Evolutionary conservation across 495 filamentous ascomycete genomes (phyloP), one percentile per base, ranked within the genome.

Genomic region (Penicillium goetzii): DNA sequence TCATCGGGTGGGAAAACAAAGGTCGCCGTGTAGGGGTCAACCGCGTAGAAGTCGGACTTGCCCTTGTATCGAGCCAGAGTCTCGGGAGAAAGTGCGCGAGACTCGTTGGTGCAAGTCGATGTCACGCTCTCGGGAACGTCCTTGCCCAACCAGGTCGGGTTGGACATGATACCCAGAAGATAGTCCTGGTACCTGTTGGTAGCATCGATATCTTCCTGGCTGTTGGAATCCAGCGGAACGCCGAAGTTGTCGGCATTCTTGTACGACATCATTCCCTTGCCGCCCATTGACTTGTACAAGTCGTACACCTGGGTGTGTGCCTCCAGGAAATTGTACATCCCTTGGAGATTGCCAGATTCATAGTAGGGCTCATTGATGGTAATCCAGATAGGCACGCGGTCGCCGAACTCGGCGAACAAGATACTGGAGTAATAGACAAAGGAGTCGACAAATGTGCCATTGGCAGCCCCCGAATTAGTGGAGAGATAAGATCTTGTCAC

Each of bases 241-340:
- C 43, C 43, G 43, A 47, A 47, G 19, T 47, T 47, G 43, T 47
- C 43, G 19, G 43, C 43, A 25, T 47, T 47, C 43, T 47, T 47
- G 21, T 47, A 47, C 1, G 43, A 21, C 10, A 47, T 25, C 43
- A 47, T 47, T 25, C 43, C 43, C 43, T 47, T 21, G 43, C 43
- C 43, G 43, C 43, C 43, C 43, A 47, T 47, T 10, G 43, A 47
- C 43, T 47, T 47, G 43, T 47, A 47, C 43, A 47, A 47, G 2
- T 47, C 43, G 21, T 47, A 47, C 1, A 47, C 43, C 10, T 47
- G 43, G 10, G 43, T 47, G 43, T 47, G 43, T 23, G 43, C 43
- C 19, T 47, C 43, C 3, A 47, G 43, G 43, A 47, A 47, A 25
- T 47, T 47, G 43, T 47, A 47, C 43, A 47, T 47, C 1, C 43